Conservation (phyloP, 169 alveolate species). For the Plasmodium knowlesi region DNA sequence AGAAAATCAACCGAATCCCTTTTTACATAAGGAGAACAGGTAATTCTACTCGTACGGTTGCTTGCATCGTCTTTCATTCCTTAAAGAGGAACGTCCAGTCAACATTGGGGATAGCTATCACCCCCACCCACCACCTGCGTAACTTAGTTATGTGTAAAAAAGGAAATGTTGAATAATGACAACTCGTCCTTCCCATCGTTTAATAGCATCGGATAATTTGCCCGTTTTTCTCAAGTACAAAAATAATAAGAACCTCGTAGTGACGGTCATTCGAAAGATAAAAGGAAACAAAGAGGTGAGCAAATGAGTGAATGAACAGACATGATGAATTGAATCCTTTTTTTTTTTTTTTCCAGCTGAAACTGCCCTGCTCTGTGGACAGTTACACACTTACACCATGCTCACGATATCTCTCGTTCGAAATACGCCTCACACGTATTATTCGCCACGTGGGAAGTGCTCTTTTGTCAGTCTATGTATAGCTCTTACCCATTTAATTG, state of each 20-base stretch:
- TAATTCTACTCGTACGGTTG: background rate
- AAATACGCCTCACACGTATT: background rate
- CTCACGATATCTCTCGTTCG: background rate
- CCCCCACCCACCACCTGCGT: background rate
- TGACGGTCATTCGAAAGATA: conserved; percentile 81
- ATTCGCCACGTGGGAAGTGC: background rate
- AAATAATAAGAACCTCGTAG: conserved; percentile 80
- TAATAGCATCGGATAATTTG: conserved; percentile 82
- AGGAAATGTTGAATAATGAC: background rate
- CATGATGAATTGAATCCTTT: background rate
- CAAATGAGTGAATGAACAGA: background rate
- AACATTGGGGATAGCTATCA: background rate
- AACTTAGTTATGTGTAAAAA: background rate
- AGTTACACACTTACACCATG: background rate
- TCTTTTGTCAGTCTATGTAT: background rate
- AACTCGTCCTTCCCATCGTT: background rate
- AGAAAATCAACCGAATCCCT: conserved; percentile 78
- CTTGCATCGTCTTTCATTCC: background rate
- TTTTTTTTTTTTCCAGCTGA: background rate
- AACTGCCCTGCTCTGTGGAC: background rate
- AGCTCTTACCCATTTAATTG: background rate
- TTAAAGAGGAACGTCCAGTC: background rate
- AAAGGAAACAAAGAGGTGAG: conserved; percentile 80
- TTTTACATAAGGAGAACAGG: conserved; percentile 84
- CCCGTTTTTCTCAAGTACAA: conserved; percentile 84